Conservation (phyloP, 202 grass and related monocot genomes). For the Panicum virgatum region DNA sequence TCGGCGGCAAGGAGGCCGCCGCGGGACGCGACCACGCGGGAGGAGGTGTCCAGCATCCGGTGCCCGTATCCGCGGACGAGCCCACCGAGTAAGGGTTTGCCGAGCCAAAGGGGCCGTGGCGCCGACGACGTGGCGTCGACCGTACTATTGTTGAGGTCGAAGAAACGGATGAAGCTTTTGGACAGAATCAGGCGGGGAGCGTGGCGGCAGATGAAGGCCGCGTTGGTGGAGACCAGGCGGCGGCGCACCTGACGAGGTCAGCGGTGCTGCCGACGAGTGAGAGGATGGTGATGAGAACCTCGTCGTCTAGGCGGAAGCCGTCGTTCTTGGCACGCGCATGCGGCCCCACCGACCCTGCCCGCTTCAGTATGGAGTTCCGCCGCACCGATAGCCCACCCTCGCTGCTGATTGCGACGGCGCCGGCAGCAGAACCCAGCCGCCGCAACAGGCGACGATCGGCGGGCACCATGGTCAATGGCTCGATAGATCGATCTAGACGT, state of each 20-base stretch:
- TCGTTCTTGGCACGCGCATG: background rate
- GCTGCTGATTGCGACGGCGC: too few relatives aligned
- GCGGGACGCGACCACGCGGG: background rate
- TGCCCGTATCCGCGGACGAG: background rate
- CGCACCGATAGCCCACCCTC: too few relatives aligned
- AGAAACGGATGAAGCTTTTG: background rate
- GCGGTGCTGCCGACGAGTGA: background rate
- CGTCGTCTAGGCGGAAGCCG: background rate
- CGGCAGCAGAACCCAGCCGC: too few relatives aligned
- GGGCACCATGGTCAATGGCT: too few relatives aligned
- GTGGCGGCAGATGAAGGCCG: background rate
- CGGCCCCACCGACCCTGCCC: too few relatives aligned
- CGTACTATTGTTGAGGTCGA: background rate
- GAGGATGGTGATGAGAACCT: background rate
- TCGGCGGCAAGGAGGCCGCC: background rate
- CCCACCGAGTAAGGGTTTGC: background rate
- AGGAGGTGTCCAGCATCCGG: background rate
- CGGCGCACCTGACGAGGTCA: background rate
- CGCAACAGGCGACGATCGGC: too few relatives aligned
- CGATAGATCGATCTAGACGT: too few relatives aligned
- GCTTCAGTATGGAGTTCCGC: too few relatives aligned
- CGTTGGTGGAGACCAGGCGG: background rate
- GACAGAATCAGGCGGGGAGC: background rate
- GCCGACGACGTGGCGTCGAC: background rate
- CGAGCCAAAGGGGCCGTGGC: background rate